Base-by-base conservation (phyloP, 169 alveolate species). In the Perkinsus chesapeaki region DNA sequence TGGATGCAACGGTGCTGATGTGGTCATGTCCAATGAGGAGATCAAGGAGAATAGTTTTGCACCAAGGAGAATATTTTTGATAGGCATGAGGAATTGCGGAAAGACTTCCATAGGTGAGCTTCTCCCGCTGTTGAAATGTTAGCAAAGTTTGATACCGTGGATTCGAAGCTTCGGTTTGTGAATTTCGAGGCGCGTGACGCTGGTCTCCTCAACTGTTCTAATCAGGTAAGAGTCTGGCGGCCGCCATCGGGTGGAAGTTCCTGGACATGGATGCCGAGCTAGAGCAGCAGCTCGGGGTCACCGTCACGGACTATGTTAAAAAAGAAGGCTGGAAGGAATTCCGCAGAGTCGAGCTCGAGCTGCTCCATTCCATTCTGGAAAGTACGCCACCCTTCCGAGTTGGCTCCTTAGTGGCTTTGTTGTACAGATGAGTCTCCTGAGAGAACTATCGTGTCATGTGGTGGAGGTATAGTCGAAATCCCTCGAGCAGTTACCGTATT, bases 401-500 rank as follows among this genome's bases (percentile, higher is more conserved):
- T n/a, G n/a, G n/a, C n/a, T n/a, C n/a, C n/a, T n/a, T n/a, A n/a
- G n/a, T n/a, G n/a, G n/a, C n/a, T n/a, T n/a, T n/a, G n/a, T n/a
- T n/a, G n/a, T n/a, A n/a, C n/a, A n/a, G n/a, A n/a, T n/a, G n/a
- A n/a, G n/a, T n/a, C n/a, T n/a, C n/a, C n/a, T 43, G 36, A 91
- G 16, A 39, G 73, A 72, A 20, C 36, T 34, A 82, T 94, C 3
- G 39, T 94, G 39, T 31, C 94, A 36, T 38, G 92, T 39, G 95
- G 96, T 39, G 96, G 95, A 0, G 96, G 96, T 3, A 94, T 94
- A 47, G 94, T 94, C 39, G 95, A 92, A 73, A 19, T 48, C 31
- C 39, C 92, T 34, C 39, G 38, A 31, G 37, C 91, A 9, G 60
- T 43, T 5, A 43, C 23, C 60, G 16, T 43, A 5, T 16, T 43